Evolutionary conservation across 1,139 yeast genomes (phyloP), one percentile per base, ranked within the genome.

Genomic region (Taiozyma sp.): DNA sequence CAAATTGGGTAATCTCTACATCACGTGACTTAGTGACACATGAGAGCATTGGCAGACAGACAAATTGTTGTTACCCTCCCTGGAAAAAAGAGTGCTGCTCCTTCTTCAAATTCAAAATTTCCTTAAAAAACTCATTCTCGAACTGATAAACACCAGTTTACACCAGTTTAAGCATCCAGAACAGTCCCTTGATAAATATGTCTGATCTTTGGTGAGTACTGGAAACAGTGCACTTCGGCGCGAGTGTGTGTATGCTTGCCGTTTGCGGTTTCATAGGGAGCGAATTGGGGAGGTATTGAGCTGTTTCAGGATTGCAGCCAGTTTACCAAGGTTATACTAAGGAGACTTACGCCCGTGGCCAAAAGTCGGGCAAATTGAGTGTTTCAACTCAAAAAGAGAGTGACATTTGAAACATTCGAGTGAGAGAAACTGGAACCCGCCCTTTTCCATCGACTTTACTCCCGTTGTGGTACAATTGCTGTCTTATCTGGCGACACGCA

Each of bases 171-270:
- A 38, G 14, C 23, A 16, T 19, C 14, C 14, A 19, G 24, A 19
- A 38, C 24, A 19, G n/a, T 38, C 24, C n/a, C 24, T 3, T 22
- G 14, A 2, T 22, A 38, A 51, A 44, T 49, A 67, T 65, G 71
- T 63, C 70, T 60, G 71, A 69, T 57, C 71, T 69, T 63, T 69
- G 72, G 71, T 68, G 62, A 47, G 67, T 64, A 46, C 8, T 43
- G 13, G 4, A 14, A 8, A 8, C 4, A n/a, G 8, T 28, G 44
- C 23, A 8, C 16, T 6, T 9, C 9, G 24, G 24, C 1, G 14
- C 19, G 41, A 19, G 14, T 6, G 19, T 38, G 41, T n/a, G n/a
- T 30, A 13, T 2, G 13, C 34, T 30, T 6, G 13, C 13, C 7
- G 19, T 38, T 38, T 19, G 13, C 13, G 8, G 4, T 9, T 38